These are phyloP conservation scores for Ophiocordyceps camponoti-floridani DNA, from an alignment of 2,329 filamentous ascomycete genomes.

Conservation along the genomic window DNA sequence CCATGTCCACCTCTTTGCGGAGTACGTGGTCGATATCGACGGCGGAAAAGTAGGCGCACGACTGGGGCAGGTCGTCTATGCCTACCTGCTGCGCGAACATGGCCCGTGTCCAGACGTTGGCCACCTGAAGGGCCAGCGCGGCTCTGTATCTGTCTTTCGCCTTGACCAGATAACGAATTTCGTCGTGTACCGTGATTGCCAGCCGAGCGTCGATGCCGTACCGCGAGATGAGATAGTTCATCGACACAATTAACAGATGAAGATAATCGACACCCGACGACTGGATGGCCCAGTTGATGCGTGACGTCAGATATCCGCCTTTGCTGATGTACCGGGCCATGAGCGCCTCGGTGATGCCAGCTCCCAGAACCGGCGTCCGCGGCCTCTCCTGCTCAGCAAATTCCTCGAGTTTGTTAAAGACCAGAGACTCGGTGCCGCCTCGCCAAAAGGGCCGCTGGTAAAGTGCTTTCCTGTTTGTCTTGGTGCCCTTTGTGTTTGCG, in stretches of 20 bases:
- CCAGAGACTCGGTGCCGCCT: slow-evolving; percentile 89
- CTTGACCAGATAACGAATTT: slow-evolving; percentile 84
- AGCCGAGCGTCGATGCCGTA: slow-evolving; percentile 76
- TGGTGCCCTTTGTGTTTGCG: slow-evolving; percentile 73
- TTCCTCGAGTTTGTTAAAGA: slow-evolving; percentile 95
- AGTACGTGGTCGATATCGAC: slow-evolving; percentile 90
- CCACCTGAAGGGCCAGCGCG: slow-evolving; percentile 82
- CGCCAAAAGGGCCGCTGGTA: slow-evolving; percentile 75
- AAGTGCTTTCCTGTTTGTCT: slow-evolving; percentile 57
- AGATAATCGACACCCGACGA: slow-evolving; percentile 95
- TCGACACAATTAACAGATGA: slow-evolving; percentile 77
- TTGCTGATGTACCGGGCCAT: slow-evolving; percentile 78
- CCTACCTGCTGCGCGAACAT: slow-evolving; percentile 97
- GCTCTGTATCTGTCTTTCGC: slow-evolving; percentile 73
- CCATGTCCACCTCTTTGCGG: slow-evolving; percentile 97
- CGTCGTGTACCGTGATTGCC: slow-evolving; percentile 89
- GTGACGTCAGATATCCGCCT: slow-evolving; percentile 82
- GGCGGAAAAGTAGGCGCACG: slow-evolving; percentile 88
- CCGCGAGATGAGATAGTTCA: slow-evolving; percentile 80
- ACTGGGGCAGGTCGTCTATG: slow-evolving; percentile 85
- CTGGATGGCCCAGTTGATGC: slow-evolving; percentile 99
- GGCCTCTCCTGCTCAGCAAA: slow-evolving; percentile 91
- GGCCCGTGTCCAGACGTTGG: slow-evolving; percentile 90
- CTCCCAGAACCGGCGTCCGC: slow-evolving; percentile 78
- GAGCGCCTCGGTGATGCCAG: slow-evolving; percentile 88